A percentile compares a stretch with the other conserved stretches of the same genome.
Evolutionary conservation across 257 asterid genomes (phyloP).

Genomic region (Solanum boliviense): DNA sequence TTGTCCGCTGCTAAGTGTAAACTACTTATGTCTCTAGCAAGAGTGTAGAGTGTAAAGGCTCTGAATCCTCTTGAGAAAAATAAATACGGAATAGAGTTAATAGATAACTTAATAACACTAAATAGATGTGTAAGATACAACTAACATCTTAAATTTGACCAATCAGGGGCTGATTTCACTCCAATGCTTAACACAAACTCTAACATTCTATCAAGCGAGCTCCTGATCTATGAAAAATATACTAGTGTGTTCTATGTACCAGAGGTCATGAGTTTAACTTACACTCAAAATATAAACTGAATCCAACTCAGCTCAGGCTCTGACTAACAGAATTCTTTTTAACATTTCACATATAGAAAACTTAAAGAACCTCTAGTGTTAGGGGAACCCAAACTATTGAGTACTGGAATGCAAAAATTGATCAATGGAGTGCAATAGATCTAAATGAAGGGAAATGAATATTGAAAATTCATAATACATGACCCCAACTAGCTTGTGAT

Average conservation of each 20-base stretch:
- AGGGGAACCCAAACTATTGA: neutral
- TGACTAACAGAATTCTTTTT: neutral
- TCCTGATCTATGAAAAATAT: neutral
- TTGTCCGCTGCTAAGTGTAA: neutral
- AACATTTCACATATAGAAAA: neutral
- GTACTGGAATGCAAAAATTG: neutral
- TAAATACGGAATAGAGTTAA: neutral
- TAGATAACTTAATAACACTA: neutral
- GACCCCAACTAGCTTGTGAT: neutral
- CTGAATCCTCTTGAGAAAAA: neutral
- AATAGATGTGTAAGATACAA: neutral
- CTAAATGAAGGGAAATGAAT: neutral
- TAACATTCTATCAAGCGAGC: neutral
- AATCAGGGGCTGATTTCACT: neutral
- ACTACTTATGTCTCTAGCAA: neutral
- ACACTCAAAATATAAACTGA: neutral
- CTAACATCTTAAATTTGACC: neutral
- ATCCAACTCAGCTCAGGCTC: neutral
- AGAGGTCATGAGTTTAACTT: neutral
- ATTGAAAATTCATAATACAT: neutral
- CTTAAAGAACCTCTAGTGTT: neutral
- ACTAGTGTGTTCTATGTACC: neutral
- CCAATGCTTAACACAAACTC: neutral
- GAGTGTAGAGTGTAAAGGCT: neutral
- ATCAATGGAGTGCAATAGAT: neutral